Percentiles rank a stretch among this genome's conserved stretches.
Evolutionary conservation across 2,329 filamentous ascomycete genomes (phyloP).

Genomic region (Colletotrichum sp.): DNA sequence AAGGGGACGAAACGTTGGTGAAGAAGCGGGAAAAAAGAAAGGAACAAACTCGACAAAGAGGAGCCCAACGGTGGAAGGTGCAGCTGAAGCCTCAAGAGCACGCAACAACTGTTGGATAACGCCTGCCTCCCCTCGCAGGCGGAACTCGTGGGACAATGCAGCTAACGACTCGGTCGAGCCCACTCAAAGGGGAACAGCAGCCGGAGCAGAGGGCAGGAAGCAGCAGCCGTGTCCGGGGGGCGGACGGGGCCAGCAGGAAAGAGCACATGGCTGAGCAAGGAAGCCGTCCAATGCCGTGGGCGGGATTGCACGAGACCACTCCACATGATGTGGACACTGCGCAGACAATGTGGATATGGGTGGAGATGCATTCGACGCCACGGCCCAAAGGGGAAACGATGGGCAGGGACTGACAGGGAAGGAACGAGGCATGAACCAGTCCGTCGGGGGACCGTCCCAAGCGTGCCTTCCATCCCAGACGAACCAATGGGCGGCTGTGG

Average conservation of each 20-base stretch:
- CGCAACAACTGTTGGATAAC: background rate
- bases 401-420: constrained; percentile 4
- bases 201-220: constrained; percentile 1
- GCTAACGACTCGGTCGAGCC: background rate
- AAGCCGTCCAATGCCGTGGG: background rate
- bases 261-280: constrained; percentile 17
- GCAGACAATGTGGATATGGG: background rate
- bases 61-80: background rate
- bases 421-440: constrained; percentile 5
- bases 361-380: background rate
- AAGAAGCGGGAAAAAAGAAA: background rate
- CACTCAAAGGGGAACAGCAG: background rate
- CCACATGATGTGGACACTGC: background rate
- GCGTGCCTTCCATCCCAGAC: background rate
- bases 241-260: background rate
- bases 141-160: background rate
- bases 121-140: background rate
- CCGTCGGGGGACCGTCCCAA: constrained; percentile 3
- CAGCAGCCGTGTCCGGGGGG: constrained; percentile 6
- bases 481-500: background rate
- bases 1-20: background rate
- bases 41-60: background rate
- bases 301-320: background rate
- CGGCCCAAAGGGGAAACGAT: background rate
- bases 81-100: background rate